Evolutionary conservation across 495 filamentous ascomycete genomes (phyloP).

Genomic region (Penicillium samsonianum): DNA sequence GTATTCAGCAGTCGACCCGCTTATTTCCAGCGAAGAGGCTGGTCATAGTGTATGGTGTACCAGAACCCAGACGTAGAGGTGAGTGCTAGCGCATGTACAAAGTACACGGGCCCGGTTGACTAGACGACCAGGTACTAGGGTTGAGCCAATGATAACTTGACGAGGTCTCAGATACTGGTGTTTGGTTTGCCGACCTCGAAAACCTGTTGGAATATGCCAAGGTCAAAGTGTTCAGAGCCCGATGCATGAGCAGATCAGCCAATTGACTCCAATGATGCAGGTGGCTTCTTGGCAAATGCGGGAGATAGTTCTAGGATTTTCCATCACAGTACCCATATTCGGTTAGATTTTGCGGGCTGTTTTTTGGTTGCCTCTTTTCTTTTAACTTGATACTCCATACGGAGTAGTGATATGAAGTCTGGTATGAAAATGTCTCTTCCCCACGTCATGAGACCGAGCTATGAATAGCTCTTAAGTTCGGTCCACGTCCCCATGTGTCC

Average conservation of each 20-base stretch:
- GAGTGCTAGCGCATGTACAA: conserved; percentile 17
- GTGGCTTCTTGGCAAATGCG: conserved; percentile 17
- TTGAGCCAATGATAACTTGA: conserved; percentile 16
- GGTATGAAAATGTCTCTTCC: not conserved
- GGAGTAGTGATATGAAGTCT: too few relatives aligned
- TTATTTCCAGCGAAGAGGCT: conserved; percentile 12
- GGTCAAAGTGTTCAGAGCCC: conserved; percentile 14
- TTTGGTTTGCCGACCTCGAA: conserved; percentile 11
- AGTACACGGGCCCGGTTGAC: conserved; percentile 22
- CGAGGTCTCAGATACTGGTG: conserved; percentile 7
- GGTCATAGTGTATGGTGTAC: conserved; percentile 19
- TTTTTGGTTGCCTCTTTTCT: not conserved
- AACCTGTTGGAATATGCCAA: conserved; percentile 12
- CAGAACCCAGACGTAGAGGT: conserved; percentile 15
- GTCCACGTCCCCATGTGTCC: conserved; percentile 1
- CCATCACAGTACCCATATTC: conserved; percentile 10
- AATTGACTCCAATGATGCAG: conserved; percentile 18
- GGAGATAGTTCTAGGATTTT: conserved; percentile 17
- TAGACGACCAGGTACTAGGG: conserved; percentile 19
- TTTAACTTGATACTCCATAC: not conserved
- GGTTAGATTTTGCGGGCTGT: not conserved
- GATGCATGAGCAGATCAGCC: conserved; percentile 15
- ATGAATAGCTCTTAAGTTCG: conserved; percentile 2
- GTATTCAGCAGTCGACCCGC: conserved; percentile 10
- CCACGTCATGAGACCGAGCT: conserved; percentile 10